Conservation (phyloP, 1,284 basidiomycete species). For the Heterobasidion occidentale region DNA sequence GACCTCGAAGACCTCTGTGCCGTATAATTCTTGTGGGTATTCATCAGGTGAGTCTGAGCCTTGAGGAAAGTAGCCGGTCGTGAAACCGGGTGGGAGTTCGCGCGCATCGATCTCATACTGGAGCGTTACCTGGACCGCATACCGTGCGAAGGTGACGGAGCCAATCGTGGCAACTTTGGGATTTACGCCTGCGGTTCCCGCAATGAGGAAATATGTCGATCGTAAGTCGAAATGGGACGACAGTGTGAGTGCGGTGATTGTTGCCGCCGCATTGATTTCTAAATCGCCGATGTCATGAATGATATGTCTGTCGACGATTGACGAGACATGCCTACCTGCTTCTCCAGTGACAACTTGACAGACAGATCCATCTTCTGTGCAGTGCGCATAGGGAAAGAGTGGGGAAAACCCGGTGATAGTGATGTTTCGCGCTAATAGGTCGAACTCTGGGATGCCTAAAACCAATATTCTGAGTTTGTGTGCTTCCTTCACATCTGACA, state of each 20-base stretch:
- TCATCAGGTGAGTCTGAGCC: slow-evolving; percentile 25
- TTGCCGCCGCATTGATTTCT: slow-evolving; percentile 31
- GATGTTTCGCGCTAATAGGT: slow-evolving; percentile 29
- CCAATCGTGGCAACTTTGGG: slow-evolving; percentile 34
- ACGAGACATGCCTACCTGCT: slow-evolving; percentile 25
- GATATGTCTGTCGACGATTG: too few relatives aligned
- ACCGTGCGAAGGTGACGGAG: slow-evolving; percentile 34
- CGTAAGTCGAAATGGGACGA: slow-evolving; percentile 32
- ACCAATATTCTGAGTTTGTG: not conserved
- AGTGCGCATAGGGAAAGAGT: slow-evolving; percentile 33
- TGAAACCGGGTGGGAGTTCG: slow-evolving; percentile 34
- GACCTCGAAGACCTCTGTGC: slow-evolving; percentile 43
- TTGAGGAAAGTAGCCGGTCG: slow-evolving; percentile 33
- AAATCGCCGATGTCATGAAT: too few relatives aligned
- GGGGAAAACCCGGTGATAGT: slow-evolving; percentile 34
- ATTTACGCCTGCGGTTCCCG: slow-evolving; percentile 38
- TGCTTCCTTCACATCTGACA: not conserved
- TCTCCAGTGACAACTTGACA: slow-evolving; percentile 31
- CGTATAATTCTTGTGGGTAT: slow-evolving; percentile 29
- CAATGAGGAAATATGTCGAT: slow-evolving; percentile 38
- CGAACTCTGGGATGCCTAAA: slow-evolving; percentile 17
- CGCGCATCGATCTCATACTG: slow-evolving; percentile 40
- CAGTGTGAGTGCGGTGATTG: slow-evolving; percentile 28
- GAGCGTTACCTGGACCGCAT: slow-evolving; percentile 35
- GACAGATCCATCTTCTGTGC: slow-evolving; percentile 27